Evolutionary conservation across 768 basidiomycete species (phyloP), one percentile per base, ranked within the genome.

Genomic region (Coprinopsis sp.): DNA sequence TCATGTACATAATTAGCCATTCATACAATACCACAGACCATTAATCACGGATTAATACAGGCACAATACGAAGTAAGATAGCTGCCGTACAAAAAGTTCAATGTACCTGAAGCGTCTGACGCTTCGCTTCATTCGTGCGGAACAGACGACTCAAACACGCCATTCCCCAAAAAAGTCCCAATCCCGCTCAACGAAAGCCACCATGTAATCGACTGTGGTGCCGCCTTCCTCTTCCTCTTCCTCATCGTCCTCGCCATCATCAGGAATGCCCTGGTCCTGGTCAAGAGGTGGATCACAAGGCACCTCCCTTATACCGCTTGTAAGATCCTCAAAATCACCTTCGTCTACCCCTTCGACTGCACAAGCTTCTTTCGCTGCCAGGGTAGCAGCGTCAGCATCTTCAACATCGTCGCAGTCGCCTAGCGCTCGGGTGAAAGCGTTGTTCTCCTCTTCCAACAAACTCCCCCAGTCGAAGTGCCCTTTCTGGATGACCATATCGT

Each of bases 401-500:
- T 93, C 93, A 11, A 70, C 78, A 58, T 97, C 94, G 55, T 95
- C 93, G 42, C 86, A 86, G 45, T 90, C 83, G 6, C 81, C 92
- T 4, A 97, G 66, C 0, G 88, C 92, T 42, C 70, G 78, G 7
- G 87, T 81, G 57, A 90, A 63, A 11, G 78, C 85, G 25, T 62
- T 63, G 38, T 78, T 51, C 7, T 43, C 78, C 47, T 87, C 87
- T 30, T 72, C 75, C 58, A 96, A 81, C 51, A 95, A 69, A 31
- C 85, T 76, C 40, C 91, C 80, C 93, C 93, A 95, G 64, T 96
- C 92, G 58, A 97, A 97, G 62, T 87, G 90, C 37, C 94, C 94
- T 58, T 82, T 83, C 60, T 93, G 91, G 47, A 97, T 96, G 55
- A 97, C 91, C 41, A 96, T 73, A 50, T 78, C 84, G 61, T 96